Conservation (phyloP, 768 basidiomycete species). For the Podaxis pistillaris region DNA sequence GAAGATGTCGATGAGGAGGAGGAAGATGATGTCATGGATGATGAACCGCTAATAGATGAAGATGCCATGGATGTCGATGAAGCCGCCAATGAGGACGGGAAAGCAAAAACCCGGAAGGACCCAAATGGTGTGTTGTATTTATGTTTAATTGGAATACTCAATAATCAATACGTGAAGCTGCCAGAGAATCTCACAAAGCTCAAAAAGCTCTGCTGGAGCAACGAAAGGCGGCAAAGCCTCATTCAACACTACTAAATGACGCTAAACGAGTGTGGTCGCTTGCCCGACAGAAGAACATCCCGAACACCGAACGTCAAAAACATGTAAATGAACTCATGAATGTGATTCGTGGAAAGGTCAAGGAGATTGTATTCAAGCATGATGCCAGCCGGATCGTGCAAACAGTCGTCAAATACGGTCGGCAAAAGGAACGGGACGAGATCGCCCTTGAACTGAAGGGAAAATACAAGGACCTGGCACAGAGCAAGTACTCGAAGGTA, state of each 20-base stretch:
- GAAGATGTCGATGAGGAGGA: slow-evolving; percentile 33
- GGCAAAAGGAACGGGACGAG: slow-evolving; percentile 71
- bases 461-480: slow-evolving; percentile 70
- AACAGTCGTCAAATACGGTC: slow-evolving; percentile 79
- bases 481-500: slow-evolving; percentile 91
- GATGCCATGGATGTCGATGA: slow-evolving; percentile 29
- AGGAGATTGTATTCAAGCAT: slow-evolving; percentile 87
- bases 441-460: slow-evolving; percentile 85
- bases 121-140: slow-evolving; percentile 48
- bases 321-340: slow-evolving; percentile 74
- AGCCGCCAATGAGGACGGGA: slow-evolving; percentile 24
- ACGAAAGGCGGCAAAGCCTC: slow-evolving; percentile 74
- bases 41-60: slow-evolving; percentile 24
- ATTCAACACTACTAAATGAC: slow-evolving; percentile 63
- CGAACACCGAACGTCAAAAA: slow-evolving; percentile 68
- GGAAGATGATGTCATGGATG: slow-evolving; percentile 31
- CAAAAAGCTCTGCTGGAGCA: slow-evolving; percentile 68
- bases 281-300: slow-evolving; percentile 69
- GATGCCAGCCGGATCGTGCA: slow-evolving; percentile 88
- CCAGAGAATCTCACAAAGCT: slow-evolving; percentile 68
- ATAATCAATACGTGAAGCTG: slow-evolving; percentile 35
- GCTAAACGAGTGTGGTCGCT: slow-evolving; percentile 80
- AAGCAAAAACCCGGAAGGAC: slow-evolving; percentile 40
- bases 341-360: slow-evolving; percentile 76
- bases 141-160: not conserved